A percentile compares a stretch with the other conserved stretches of the same genome.
phyloP scores from a whole-genome alignment of 352 stramenopile species.

The Phytophthora sp. region DNA sequence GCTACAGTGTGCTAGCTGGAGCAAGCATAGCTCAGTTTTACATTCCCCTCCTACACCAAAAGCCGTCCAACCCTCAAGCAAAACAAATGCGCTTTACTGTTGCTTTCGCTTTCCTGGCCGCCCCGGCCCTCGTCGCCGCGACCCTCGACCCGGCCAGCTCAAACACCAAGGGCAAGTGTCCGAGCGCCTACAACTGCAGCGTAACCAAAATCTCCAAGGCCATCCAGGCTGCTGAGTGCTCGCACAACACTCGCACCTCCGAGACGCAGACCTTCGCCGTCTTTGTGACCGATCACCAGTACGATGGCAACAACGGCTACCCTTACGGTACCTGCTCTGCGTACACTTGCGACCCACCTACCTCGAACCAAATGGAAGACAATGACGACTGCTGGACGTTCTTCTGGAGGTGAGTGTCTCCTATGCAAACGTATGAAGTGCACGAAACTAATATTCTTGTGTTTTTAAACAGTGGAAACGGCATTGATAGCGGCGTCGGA shows the following conservation, averaged over 20 bases:
- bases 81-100: slow-evolving; percentile 37
- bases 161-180: slow-evolving; percentile 33
- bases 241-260: slow-evolving; percentile 44
- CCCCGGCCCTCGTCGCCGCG: slow-evolving; percentile 27
- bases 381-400: slow-evolving; percentile 44
- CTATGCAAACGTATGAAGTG: background rate
- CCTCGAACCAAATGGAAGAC: slow-evolving; percentile 13
- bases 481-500: slow-evolving; percentile 15
- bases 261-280: slow-evolving; percentile 39
- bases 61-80: slow-evolving; percentile 12
- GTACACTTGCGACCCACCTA: slow-evolving; percentile 29
- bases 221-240: slow-evolving; percentile 46
- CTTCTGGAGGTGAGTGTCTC: slow-evolving; percentile 36
- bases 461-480: slow-evolving; percentile 20
- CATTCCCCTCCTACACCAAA: background rate
- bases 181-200: slow-evolving; percentile 24
- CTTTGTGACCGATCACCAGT: slow-evolving; percentile 42
- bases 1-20: background rate
- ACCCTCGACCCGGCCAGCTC: slow-evolving; percentile 29
- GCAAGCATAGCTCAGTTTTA: background rate
- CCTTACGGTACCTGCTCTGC: slow-evolving; percentile 42
- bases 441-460: slow-evolving; percentile 7
- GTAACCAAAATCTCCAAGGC: slow-evolving; percentile 22
- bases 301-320: slow-evolving; percentile 37
- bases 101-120: slow-evolving; percentile 21